These are phyloP conservation scores for Podospora bellae-mahoneyi DNA, from an alignment of 495 filamentous ascomycete genomes.

Conservation along the genomic window DNA sequence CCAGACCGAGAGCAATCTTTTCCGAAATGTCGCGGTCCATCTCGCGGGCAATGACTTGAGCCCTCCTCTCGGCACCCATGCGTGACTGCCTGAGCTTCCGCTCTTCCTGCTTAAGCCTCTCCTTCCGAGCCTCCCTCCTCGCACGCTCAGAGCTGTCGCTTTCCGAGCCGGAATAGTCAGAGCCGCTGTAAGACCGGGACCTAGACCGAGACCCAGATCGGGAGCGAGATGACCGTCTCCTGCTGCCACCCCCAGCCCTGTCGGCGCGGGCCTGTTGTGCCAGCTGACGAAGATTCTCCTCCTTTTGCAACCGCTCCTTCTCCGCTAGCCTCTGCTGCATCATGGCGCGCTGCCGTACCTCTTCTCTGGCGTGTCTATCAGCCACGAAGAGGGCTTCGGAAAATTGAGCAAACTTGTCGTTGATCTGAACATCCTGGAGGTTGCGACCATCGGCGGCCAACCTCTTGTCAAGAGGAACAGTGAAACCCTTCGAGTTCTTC, in stretches of 20 bases:
- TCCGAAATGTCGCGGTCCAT: constrained; percentile 97
- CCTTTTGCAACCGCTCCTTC: constrained; percentile 91
- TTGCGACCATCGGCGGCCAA: constrained; percentile 93
- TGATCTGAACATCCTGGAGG: constrained; percentile 92
- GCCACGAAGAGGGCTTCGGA: constrained; percentile 91
- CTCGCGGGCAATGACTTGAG: constrained; percentile 89
- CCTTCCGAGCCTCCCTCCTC: constrained; percentile 71
- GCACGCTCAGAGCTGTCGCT: constrained; percentile 66
- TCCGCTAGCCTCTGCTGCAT: constrained; percentile 98
- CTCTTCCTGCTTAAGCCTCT: constrained; percentile 77
- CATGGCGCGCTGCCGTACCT: constrained; percentile 83
- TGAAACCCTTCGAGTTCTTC: constrained; percentile 99
- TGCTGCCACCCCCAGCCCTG: constrained; percentile 54
- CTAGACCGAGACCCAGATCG: constrained; percentile 50
- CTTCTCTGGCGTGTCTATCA: constrained; percentile 90
- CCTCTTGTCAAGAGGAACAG: constrained; percentile 92
- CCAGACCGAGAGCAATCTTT: constrained; percentile 91
- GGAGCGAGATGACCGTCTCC: constrained; percentile 35
- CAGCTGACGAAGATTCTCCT: constrained; percentile 84
- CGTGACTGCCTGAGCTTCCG: constrained; percentile 87
- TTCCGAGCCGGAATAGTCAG: constrained; percentile 56
- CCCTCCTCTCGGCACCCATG: constrained; percentile 88
- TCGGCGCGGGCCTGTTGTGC: constrained; percentile 91
- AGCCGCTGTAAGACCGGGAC: constrained; percentile 52
- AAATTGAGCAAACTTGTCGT: constrained; percentile 98